Evolutionary conservation across 2,329 filamentous ascomycete species (phyloP).

Genomic region (Fusarium scirpi): DNA sequence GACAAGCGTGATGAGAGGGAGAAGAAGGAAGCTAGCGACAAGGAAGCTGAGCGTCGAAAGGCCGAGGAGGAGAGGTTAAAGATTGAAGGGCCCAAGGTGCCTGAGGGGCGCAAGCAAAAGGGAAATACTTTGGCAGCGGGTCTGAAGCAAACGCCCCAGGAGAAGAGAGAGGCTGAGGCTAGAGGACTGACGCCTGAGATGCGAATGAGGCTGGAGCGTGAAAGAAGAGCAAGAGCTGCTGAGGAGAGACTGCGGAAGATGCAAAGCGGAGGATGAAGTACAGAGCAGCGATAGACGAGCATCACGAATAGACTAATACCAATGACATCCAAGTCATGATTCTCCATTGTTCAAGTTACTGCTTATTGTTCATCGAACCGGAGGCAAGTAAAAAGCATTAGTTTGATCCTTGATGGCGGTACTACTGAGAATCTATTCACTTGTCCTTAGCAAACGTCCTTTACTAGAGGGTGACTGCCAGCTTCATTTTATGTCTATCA

Average conservation of each 20-base stretch:
- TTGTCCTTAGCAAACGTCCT: not conserved
- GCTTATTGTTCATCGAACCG: not conserved
- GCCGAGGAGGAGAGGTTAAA: conserved; percentile 80
- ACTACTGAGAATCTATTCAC: not conserved
- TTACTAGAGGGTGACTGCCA: not conserved
- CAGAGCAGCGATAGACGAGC: not conserved
- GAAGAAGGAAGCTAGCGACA: conserved; percentile 73
- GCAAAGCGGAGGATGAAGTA: conserved; percentile 47
- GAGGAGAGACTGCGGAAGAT: conserved; percentile 85
- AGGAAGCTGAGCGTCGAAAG: conserved; percentile 77
- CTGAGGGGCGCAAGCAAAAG: conserved; percentile 62
- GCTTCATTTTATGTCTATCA: no score
- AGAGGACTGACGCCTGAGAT: conserved; percentile 90
- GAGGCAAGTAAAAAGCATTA: not conserved
- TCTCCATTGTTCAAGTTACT: not conserved
- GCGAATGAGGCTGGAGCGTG: conserved; percentile 84
- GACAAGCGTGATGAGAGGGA: conserved; percentile 78
- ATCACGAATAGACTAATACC: not conserved
- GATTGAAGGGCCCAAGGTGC: conserved; percentile 71
- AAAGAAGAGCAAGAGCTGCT: conserved; percentile 89
- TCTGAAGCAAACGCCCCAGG: conserved; percentile 78
- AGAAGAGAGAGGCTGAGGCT: conserved; percentile 84
- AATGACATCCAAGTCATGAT: not conserved
- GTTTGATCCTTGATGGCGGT: not conserved
- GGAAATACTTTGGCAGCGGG: conserved; percentile 65